phyloP scores from a whole-genome alignment of 2,329 filamentous ascomycete species.

The Penicillium nordicum region DNA sequence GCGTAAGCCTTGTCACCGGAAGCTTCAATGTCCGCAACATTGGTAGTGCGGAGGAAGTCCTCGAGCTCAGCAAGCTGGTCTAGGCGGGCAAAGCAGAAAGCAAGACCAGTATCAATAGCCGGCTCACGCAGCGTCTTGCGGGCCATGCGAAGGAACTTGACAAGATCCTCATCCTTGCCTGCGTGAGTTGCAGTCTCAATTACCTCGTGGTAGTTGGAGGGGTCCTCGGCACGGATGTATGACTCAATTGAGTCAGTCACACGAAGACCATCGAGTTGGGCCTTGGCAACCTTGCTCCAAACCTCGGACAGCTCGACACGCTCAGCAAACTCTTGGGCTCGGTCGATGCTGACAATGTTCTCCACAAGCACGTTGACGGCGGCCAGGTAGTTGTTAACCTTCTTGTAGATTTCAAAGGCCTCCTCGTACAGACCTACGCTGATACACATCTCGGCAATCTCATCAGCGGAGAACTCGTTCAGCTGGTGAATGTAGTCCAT shows the following conservation, averaged over 20 bases:
- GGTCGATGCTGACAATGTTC: constrained; percentile 95
- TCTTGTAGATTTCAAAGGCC: constrained; percentile 98
- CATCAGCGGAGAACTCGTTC: constrained; percentile 82
- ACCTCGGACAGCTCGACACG: constrained; percentile 91
- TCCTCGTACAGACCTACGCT: constrained; percentile 94
- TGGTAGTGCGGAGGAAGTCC: constrained; percentile 88
- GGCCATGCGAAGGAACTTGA: constrained; percentile 96
- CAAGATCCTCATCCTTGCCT: constrained; percentile 94
- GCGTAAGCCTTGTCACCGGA: constrained; percentile 97
- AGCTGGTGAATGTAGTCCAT: constrained; percentile 96
- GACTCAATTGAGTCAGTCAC: constrained; percentile 91
- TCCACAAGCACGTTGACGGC: constrained; percentile 92
- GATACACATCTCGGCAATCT: constrained; percentile 90
- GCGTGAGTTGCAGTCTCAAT: constrained; percentile 94
- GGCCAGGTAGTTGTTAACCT: constrained; percentile 81
- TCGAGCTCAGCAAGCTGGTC: constrained; percentile 91
- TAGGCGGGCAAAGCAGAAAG: constrained; percentile 88
- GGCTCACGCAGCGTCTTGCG: constrained; percentile 95
- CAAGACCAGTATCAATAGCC: constrained; percentile 86
- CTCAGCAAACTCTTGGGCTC: constrained; percentile 92
- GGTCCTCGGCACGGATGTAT: constrained; percentile 91
- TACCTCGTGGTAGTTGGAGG: constrained; percentile 90
- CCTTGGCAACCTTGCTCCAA: constrained; percentile 98
- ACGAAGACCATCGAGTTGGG: constrained; percentile 91
- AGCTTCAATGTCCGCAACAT: constrained; percentile 92